A percentile compares a stretch with the other conserved stretches of the same genome.
Evolutionary conservation across 208 protist genomes (phyloP).

Genomic region (Wallacemonas sp.): DNA sequence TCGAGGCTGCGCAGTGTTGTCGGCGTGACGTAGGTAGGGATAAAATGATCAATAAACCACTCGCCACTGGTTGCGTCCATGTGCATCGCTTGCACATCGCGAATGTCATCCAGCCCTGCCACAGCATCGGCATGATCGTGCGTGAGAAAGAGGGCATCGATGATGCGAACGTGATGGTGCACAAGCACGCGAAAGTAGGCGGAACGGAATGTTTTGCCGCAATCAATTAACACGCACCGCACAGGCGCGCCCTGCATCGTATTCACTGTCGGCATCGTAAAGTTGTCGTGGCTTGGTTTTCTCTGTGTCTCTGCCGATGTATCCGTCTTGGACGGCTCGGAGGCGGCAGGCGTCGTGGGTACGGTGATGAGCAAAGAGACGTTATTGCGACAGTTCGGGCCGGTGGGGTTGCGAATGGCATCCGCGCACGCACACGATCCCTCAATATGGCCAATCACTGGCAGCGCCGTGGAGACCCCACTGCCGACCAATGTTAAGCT

Average conservation of each 20-base stretch:
- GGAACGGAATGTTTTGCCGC: conserved; percentile 91
- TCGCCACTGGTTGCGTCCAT: conserved; percentile 38
- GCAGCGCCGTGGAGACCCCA: conserved; percentile 81
- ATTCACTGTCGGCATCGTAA: conserved; percentile 27
- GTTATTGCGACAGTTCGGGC: conserved; percentile 81
- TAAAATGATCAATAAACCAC: conserved; percentile 68
- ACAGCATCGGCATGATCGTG: conserved; percentile 88
- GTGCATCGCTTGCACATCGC: conserved; percentile 83
- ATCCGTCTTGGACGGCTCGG: conserved; percentile 5
- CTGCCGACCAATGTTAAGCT: conserved; percentile 68
- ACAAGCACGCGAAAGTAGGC: conserved; percentile 86
- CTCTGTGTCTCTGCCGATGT: neutral
- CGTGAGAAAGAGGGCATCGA: conserved; percentile 87
- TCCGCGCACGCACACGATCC: conserved; percentile 69
- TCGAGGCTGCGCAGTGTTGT: conserved; percentile 46
- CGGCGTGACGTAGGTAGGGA: conserved; percentile 67
- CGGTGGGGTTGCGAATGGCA: conserved; percentile 51
- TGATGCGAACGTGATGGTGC: conserved; percentile 40
- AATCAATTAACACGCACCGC: conserved; percentile 79
- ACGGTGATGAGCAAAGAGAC: conserved; percentile 79
- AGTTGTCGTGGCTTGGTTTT: conserved; percentile 20
- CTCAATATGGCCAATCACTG: conserved; percentile 83
- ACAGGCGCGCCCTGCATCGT: conserved; percentile 34
- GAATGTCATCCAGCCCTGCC: conserved; percentile 85
- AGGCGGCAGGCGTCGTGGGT: conserved; percentile 5